Evolutionary conservation across 2,329 filamentous ascomycete genomes (phyloP), one percentile per base, ranked within the genome.

Genomic region (Penicillium sp.): DNA sequence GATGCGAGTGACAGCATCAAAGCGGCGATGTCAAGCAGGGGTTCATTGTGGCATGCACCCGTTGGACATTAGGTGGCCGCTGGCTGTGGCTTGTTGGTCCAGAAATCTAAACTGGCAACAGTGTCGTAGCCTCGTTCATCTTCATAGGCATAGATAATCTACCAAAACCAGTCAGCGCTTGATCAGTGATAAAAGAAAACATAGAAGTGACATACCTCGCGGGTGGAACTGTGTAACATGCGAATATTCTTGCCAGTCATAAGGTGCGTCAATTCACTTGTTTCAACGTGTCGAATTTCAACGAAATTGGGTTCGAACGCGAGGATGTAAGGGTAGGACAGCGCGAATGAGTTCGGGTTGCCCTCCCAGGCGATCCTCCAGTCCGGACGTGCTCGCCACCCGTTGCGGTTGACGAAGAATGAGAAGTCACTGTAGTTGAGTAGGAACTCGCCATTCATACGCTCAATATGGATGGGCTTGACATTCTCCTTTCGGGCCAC

Each of bases 351-450:
- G 68, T 91, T 89, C 40, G 94, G 94, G 44, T 87, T 90, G 55
- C 94, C 94, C 78, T 99, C 94, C 94, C 94, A 99, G 62, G 93
- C 89, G 70, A 99, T 96, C 68, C 89, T 88, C 94, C 94, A 99
- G 75, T 99, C 94, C 5, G 92, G 92, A 68, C 92, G 84, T 53
- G 93, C 93, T 61, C 94, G 87, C 94, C 94, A 99, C 38, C 94
- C 94, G 74, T 99, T 97, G 68, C 94, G 87, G 76, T 99, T 97
- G 72, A 99, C 94, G 70, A 97, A 99, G 84, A 99, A 99, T 13
- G 91, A 96, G 76, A 97, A 99, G 74, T 99, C 94, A 5, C 91
- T 94, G 78, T 99, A 99, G 76, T 97, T 97, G 62, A 99, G 87
- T 65, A 99, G 76, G 81, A 99, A 99, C 72, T 99, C 94, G 73